phyloP scores from a whole-genome alignment of 73 alveolate genomes.

The Urostyla sp. region DNA sequence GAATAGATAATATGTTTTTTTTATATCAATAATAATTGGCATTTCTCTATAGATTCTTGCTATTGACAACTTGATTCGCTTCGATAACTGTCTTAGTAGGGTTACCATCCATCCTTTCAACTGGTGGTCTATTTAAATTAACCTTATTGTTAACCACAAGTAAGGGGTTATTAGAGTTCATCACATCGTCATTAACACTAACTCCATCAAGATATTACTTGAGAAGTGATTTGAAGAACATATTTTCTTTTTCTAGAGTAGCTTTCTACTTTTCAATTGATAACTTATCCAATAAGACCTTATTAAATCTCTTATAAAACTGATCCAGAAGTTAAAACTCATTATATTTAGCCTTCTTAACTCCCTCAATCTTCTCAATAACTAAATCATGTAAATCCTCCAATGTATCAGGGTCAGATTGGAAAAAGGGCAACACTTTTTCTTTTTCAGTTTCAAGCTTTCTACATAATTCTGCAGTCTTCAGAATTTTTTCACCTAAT shows the following conservation, averaged over 20 bases:
- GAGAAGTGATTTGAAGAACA: conserved; percentile 90
- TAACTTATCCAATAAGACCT: conserved; percentile 94
- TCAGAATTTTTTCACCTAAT: conserved; percentile 93
- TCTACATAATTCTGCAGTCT: conserved; percentile 97
- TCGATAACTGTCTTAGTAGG: conserved; percentile 88
- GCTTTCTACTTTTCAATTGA: conserved; percentile 97
- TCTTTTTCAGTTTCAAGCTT: conserved; percentile 98
- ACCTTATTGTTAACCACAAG: conserved; percentile 94
- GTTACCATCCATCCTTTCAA: conserved; percentile 83
- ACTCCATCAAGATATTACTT: conserved; percentile 97
- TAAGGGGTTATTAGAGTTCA: conserved; percentile 93
- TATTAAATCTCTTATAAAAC: conserved; percentile 97
- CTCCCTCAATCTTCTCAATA: conserved; percentile 87
- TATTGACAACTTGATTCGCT: conserved; percentile 84
- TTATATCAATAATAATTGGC: conserved; percentile 23
- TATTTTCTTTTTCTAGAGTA: conserved; percentile 94
- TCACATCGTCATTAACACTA: conserved; percentile 97
- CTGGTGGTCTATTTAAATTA: conserved; percentile 91
- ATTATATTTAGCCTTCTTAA: conserved; percentile 87
- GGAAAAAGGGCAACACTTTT: conserved; percentile 96
- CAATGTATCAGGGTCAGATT: conserved; percentile 84
- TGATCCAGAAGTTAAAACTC: conserved; percentile 93
- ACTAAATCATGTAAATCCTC: conserved; percentile 87
- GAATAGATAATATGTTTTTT: too few species aligned
- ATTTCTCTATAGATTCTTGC: conserved; percentile 41